Base-by-base conservation (phyloP, 2,329 filamentous ascomycete species). In the Ceratocystis cacaofunesta region DNA sequence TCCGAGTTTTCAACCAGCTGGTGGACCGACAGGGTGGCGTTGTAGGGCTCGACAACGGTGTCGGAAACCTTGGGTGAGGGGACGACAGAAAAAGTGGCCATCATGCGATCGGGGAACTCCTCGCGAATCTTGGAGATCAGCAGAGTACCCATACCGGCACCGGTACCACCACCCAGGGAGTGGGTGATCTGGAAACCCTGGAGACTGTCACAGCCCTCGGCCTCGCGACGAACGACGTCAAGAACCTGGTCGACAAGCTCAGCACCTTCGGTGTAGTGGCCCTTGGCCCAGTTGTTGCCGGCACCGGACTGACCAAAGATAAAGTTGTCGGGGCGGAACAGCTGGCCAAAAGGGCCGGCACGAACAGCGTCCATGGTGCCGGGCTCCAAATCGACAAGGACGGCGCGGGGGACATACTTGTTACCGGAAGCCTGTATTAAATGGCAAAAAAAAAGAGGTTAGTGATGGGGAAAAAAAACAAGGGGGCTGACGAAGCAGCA, bases 281-380 rank as follows among this genome's bases (percentile, higher is more conserved):
- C 94, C 88, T 97, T 99, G 79, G 94, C 94, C 94, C 94, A 99
- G 87, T 97, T 97, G 90, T 99, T 99, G 81, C 94, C 94, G 78
- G 94, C 94, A 85, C 94, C 92, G 74, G 94, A 97, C 83, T 97
- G 94, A 74, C 94, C 94, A 79, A 97, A 97, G 76, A 97, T 91
- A 81, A 97, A 97, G 88, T 97, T 99, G 83, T 99, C 94, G 77
- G 94, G 94, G 71, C 94, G 92, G 91, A 99, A 97, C 72, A 99
- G 91, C 83, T 96, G 89, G 73, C 94, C 94, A 78, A 97, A 97
- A 71, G 94, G 94, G 78, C 94, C 92, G 73, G 92, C 90, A 78
- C 92, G 92, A 82, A 99, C 92, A 72, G 94, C 94, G 74, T 99
- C 94, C 92, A 97, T 99, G 80, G 94, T 97, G 81, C 94, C 94